A percentile compares a stretch with the other conserved stretches of the same genome.
Evolutionary conservation across 192 early-diverging fungal species (phyloP).

Genomic region (Rhizophagus clarus): DNA sequence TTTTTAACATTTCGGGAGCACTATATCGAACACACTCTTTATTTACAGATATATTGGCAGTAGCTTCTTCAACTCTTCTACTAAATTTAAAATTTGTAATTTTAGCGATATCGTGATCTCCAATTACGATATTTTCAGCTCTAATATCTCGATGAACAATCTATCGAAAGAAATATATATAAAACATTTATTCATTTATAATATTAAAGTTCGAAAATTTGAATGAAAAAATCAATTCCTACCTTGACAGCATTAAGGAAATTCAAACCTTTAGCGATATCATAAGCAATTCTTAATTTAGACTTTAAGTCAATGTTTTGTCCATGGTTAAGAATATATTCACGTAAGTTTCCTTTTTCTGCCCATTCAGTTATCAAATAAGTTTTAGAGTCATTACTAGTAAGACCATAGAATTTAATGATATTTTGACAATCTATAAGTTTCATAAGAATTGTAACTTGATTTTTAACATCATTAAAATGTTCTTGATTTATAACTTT

Average conservation of each 20-base stretch:
- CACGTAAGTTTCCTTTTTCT: not conserved
- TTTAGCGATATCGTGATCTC: not conserved
- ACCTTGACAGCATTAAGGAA: not conserved
- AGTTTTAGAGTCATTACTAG: not conserved
- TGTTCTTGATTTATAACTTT: not conserved
- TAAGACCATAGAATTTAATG: not conserved
- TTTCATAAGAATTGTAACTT: not conserved
- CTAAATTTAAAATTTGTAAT: not conserved
- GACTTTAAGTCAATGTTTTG: not conserved
- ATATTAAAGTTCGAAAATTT: not conserved
- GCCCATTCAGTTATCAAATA: not conserved
- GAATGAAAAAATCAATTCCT: not conserved
- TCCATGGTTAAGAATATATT: not conserved
- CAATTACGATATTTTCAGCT: not conserved
- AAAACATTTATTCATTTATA: not conserved
- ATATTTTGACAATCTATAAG: not conserved
- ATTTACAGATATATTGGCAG: not conserved
- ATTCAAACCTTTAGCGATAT: not conserved
- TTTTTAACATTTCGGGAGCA: not conserved
- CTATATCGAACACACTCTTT: not conserved
- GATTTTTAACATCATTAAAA: not conserved
- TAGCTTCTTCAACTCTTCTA: not conserved
- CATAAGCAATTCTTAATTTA: not conserved
- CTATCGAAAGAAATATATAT: not conserved
- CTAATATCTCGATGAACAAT: not conserved